Evolutionary conservation across 352 stramenopile species (phyloP), one percentile per base, ranked within the genome.

Genomic region (Phytophthora hibernalis): DNA sequence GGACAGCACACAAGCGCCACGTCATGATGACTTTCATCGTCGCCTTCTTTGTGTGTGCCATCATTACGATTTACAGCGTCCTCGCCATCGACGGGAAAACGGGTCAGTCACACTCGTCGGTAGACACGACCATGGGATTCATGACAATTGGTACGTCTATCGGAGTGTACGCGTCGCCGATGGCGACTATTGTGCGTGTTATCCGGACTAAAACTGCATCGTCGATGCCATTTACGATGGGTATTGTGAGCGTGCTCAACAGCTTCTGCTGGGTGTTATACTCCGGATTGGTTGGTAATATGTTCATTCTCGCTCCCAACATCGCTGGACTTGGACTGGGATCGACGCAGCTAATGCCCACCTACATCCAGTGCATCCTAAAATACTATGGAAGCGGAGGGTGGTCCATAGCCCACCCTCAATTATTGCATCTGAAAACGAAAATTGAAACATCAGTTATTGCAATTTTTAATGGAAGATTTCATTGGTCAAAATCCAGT

Each of bases 151-250:
- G 51, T 6, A 74, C 75, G 11, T 76, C 69, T 3, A 52, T 82
- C 12, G 51, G 77, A 1, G 40, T 87, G 22, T 87, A 85, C 35
- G 56, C 51, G 50, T 85, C 77, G 5, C 76, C 74, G 4, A 72
- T 89, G 31, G 70, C 65, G 35, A 77, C 61, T 3, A 79, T 85
- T 40, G 60, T 54, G 11, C 52, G 67, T 12, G 79, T 85, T 21
- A 28, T 88, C 40, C 40, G 11, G 2, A 76, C 55, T 50, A 81
- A 80, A 48, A 82, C 70, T 13, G 55, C 76, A 21, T 71, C 66
- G 10, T 89, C 71, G 7, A 83, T 89, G 61, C 70, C 65, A 15
- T 70, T 87, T 35, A 61, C 65, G 0, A 87, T 87, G 76, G 68
- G 80, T 4, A 21, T 77, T 8, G 72, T 80, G 1, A 75, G 69